Conservation (phyloP, 202 grass and related monocot genomes). For the Schoenoplectus tabernaemontani region DNA sequence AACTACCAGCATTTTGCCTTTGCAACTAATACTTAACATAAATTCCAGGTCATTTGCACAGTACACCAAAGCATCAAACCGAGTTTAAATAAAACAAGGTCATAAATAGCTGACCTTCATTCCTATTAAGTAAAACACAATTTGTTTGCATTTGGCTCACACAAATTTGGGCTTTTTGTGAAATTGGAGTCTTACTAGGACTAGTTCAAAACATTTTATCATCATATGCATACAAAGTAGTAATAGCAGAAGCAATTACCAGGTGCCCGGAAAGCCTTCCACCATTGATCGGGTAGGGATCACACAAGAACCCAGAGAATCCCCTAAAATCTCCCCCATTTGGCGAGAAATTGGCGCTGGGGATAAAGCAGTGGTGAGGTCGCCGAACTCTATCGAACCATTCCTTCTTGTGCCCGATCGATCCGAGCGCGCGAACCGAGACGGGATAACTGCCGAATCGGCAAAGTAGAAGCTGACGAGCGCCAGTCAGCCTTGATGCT, state of each 20-base stretch:
- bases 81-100: neutral
- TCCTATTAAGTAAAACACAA: neutral
- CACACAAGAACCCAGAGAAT: constrained; percentile 33
- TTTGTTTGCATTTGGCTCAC: neutral
- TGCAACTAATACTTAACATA: neutral
- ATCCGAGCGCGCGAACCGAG: constrained; percentile 18
- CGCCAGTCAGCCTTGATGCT: constrained; percentile 22
- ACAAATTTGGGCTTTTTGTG: neutral
- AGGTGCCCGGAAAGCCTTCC: constrained; percentile 35
- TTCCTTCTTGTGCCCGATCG: neutral
- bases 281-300: constrained; percentile 33
- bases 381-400: constrained; percentile 12
- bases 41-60: neutral
- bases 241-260: constrained; percentile 34
- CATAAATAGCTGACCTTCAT: neutral
- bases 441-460: constrained; percentile 17
- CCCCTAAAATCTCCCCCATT: constrained; percentile 22
- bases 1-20: neutral
- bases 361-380: neutral
- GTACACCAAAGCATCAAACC: neutral
- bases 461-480: constrained; percentile 22
- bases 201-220: neutral
- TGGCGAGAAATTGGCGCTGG: neutral
- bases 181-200: neutral
- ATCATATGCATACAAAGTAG: neutral